Percentiles rank a stretch among this genome's conserved stretches.
Conservation (phyloP, 768 basidiomycete species). For the Hygrocybe coccinea region DNA sequence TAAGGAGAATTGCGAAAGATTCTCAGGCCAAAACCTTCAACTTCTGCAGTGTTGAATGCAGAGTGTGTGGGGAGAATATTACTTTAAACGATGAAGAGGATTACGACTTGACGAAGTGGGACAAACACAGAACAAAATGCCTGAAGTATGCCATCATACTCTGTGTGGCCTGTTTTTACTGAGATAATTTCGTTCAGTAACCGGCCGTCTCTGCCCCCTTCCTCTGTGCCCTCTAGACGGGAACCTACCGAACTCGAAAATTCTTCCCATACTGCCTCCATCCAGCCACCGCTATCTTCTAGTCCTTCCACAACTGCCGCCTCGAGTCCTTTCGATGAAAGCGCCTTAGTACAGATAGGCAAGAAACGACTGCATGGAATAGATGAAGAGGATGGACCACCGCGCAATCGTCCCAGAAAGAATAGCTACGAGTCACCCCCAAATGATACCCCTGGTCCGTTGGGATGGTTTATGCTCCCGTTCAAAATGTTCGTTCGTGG, state of each 20-base stretch:
- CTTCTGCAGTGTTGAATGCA: slow-evolving; percentile 45
- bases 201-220: no score
- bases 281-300: slow-evolving; percentile 32
- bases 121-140: slow-evolving; percentile 55
- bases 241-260: background rate
- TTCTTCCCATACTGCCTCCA: slow-evolving; percentile 15
- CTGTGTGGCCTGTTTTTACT: background rate
- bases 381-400: slow-evolving; percentile 33
- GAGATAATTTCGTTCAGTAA: background rate
- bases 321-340: slow-evolving; percentile 23
- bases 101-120: slow-evolving; percentile 59
- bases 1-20: slow-evolving; percentile 57
- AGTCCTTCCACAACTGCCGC: slow-evolving; percentile 38
- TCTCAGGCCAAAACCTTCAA: slow-evolving; percentile 51
- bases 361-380: slow-evolving; percentile 50
- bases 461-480: slow-evolving; percentile 60
- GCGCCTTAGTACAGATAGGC: slow-evolving; percentile 25
- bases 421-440: slow-evolving; percentile 42
- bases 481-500: slow-evolving; percentile 62
- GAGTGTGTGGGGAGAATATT: slow-evolving; percentile 44
- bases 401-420: slow-evolving; percentile 49
- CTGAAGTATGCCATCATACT: slow-evolving; percentile 19
- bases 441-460: slow-evolving; percentile 41
- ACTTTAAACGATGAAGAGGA: slow-evolving; percentile 46
- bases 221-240: background rate